Base-by-base conservation (phyloP, 176 grass and related monocot genomes). In the Carex littledalei region DNA sequence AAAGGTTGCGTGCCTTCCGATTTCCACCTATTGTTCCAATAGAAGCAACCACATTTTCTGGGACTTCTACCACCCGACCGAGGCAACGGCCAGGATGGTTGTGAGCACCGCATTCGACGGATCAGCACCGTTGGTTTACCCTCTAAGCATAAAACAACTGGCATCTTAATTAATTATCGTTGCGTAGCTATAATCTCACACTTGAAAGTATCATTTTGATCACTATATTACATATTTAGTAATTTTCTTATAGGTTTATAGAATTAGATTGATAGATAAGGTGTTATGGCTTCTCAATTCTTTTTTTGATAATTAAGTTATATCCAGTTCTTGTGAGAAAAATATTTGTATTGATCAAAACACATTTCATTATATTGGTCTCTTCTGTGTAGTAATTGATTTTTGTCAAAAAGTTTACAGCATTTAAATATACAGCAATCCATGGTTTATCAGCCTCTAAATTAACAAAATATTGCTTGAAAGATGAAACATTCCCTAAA, bases 51-150 rank as follows among this genome's bases (percentile, higher is more conserved):
- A 97, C 50, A 61, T 94, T 3, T 97, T 97, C 82, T 97, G 94
- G 94, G 94, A 97, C 75, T 90, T 91, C 20, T 94, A 91, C 87
- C 94, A 97, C 47, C 94, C 92, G 1, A 97, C 94, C 0, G 92
- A 97, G 81, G n/a, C 87, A 84, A 90, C 92, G 9, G 92, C 89
- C 1, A 35, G 78, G 83, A 88, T 64, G 85, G 86, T 97, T 56
- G 62, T 54, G 11, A 32, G 0, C 80, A 81, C 79, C 1, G 90
- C 86, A 0, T 91, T 97, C 20, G 88, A 92, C 7, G 94, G 88
- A 5, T 76, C 90, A 2, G 79, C 87, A 78, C 92, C 92, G 1
- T 89, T 87, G 3, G 86, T 89, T 56, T 94, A 86, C 54, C 94
- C 94, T 12, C 39, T 94, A 0, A 97, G 84, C 75, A 72, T 97